Percentiles rank a stretch among this genome's conserved stretches.
Evolutionary conservation across 805 yeast species (phyloP).

Genomic region (Torulaspora indica): DNA sequence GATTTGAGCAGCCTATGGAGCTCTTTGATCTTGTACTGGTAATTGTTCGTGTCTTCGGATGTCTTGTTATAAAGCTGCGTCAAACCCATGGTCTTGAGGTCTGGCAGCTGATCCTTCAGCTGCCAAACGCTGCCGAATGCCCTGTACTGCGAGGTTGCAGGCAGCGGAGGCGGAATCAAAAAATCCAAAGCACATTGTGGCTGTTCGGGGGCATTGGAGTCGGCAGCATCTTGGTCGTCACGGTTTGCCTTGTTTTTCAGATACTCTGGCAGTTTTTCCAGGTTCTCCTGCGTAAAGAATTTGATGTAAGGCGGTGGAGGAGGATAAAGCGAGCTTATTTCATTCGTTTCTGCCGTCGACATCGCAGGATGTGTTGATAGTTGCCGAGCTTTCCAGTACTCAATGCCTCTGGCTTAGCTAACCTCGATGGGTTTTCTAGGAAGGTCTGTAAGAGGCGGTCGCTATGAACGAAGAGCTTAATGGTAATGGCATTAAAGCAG

Average conservation of each 20-base stretch:
- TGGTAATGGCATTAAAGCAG: neutral
- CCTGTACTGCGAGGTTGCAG: constrained; percentile 62
- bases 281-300: constrained; percentile 66
- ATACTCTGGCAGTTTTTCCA: constrained; percentile 40
- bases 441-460: neutral
- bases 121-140: constrained; percentile 93
- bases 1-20: constrained; percentile 77
- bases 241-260: constrained; percentile 22
- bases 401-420: neutral
- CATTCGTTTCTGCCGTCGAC: constrained; percentile 26
- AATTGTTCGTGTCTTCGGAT: constrained; percentile 32
- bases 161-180: constrained; percentile 60
- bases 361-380: neutral
- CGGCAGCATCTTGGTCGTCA: constrained; percentile 34
- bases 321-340: constrained; percentile 74
- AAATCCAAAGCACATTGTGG: constrained; percentile 40
- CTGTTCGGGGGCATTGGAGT: constrained; percentile 47
- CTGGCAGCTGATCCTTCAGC: constrained; percentile 64
- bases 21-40: constrained; percentile 56
- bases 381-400: no score
- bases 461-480: neutral
- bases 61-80: constrained; percentile 55
- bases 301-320: constrained; percentile 86
- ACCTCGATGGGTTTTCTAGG: neutral
- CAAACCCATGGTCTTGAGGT: constrained; percentile 71